Conservation (phyloP, 208 protist species). For the Strigomonas culicis region DNA sequence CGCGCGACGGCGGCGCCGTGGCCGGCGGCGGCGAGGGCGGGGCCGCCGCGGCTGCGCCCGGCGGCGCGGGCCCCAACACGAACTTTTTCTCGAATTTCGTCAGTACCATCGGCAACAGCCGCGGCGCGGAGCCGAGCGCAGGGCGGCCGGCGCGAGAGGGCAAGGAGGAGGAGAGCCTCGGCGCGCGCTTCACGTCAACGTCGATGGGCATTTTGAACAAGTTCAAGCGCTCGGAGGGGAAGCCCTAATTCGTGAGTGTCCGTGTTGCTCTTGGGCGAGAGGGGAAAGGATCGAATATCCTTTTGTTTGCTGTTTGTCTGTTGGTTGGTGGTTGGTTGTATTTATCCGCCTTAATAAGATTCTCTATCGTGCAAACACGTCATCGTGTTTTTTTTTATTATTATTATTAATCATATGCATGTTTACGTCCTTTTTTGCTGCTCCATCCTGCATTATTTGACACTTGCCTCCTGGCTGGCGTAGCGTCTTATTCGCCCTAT, state of each 20-base stretch:
- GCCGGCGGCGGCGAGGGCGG: conserved; percentile 1
- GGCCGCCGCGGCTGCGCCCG: not conserved
- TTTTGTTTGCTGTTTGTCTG: not conserved
- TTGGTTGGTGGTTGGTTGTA: conserved; percentile 1
- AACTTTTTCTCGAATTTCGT: conserved; percentile 32
- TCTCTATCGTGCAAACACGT: not conserved
- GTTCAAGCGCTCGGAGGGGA: conserved; percentile 51
- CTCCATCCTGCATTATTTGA: not conserved
- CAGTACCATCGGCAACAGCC: conserved; percentile 19
- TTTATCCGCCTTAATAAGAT: conserved; percentile 7
- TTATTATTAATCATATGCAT: not conserved
- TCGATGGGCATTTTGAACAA: conserved; percentile 70
- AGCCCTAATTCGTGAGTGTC: no score
- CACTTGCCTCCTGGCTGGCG: not conserved
- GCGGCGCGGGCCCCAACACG: conserved; percentile 7
- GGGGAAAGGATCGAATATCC: conserved; percentile 3
- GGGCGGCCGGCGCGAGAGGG: not conserved
- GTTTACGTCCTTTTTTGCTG: not conserved
- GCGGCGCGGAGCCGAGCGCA: not conserved
- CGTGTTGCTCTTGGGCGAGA: no score
- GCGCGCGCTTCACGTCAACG: conserved; percentile 55
- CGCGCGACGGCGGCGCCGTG: conserved; percentile 23
- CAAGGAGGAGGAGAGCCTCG: conserved; percentile 38
- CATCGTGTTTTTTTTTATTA: not conserved
- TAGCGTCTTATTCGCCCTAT: not conserved